These are phyloP conservation scores for Amanita muscaria DNA, from an alignment of 768 basidiomycete genomes.

Conservation along the genomic window DNA sequence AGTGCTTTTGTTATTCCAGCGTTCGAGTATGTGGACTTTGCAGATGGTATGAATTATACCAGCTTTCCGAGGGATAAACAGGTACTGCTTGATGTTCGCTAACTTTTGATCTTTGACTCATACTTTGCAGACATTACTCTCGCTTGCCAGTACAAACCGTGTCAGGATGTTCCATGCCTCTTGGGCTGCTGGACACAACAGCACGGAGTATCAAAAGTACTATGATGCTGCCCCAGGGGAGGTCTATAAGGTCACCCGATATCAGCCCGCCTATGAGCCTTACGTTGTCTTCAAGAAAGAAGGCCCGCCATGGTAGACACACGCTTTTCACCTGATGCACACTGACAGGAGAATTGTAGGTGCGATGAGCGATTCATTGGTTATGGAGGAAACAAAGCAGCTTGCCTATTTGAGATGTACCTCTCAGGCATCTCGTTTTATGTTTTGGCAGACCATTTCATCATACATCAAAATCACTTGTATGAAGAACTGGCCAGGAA, in stretches of 20 bases:
- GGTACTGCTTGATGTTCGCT: too few species aligned
- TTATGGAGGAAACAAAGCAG: conserved; percentile 89
- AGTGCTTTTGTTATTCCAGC: conserved; percentile 78
- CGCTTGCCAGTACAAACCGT: conserved; percentile 44
- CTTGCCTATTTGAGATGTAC: conserved; percentile 88
- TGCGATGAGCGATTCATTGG: conserved; percentile 89
- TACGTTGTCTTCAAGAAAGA: conserved; percentile 78
- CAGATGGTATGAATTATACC: conserved; percentile 49
- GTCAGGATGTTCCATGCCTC: conserved; percentile 71
- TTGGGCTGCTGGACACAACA: conserved; percentile 75
- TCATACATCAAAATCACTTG: conserved; percentile 79
- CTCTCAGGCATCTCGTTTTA: conserved; percentile 78
- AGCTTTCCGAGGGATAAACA: conserved; percentile 64
- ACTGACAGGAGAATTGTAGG: conserved; percentile 32
- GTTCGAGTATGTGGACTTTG: conserved; percentile 67
- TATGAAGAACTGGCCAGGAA: conserved; percentile 72
- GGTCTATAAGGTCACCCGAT: conserved; percentile 67
- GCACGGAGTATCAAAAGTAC: conserved; percentile 68
- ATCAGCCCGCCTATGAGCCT: conserved; percentile 83
- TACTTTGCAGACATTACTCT: conserved; percentile 40
- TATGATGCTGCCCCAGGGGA: conserved; percentile 52
- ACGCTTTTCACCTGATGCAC: conserved; percentile 3
- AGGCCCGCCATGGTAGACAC: conserved; percentile 59
- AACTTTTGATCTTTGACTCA: conserved; percentile 3
- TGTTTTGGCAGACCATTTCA: conserved; percentile 80